These are phyloP conservation scores for Trichoderma endophyticum DNA, from an alignment of 2,329 filamentous ascomycete genomes.

Conservation along the genomic window DNA sequence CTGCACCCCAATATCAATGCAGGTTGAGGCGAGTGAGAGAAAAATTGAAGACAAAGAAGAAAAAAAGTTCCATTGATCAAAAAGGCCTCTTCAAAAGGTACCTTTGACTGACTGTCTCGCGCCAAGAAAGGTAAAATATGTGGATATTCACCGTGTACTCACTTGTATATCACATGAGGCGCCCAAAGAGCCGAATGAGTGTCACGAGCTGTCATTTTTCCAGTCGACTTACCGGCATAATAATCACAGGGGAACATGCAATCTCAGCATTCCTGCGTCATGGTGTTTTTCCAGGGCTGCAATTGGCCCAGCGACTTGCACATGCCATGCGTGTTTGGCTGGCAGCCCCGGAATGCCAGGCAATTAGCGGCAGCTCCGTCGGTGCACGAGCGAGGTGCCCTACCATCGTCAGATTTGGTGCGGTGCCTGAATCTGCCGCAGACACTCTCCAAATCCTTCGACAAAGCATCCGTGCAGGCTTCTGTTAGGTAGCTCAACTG, in stretches of 20 bases:
- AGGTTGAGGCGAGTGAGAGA: neutral
- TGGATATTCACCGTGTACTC: neutral
- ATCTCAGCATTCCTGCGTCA: conserved; percentile 7
- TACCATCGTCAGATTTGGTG: neutral
- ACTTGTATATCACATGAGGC: neutral
- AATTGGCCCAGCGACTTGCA: conserved; percentile 4
- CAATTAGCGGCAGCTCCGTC: neutral
- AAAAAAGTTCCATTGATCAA: neutral
- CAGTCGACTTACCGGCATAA: neutral
- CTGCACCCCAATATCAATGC: neutral
- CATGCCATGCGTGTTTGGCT: conserved; percentile 11
- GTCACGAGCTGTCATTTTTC: neutral
- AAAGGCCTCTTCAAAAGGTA: neutral
- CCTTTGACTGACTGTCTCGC: neutral
- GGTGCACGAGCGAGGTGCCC: neutral
- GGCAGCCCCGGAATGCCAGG: neutral
- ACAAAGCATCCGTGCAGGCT: neutral
- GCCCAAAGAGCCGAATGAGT: neutral
- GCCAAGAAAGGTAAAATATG: neutral
- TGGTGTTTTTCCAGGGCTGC: neutral
- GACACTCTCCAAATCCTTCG: neutral
- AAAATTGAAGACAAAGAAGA: neutral
- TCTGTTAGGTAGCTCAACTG: neutral
- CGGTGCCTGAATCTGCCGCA: neutral
- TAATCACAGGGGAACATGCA: neutral